Percentiles rank a stretch among this genome's conserved stretches.
Conservation (phyloP, 176 grass and related monocot genomes). For the Miscanthus lutarioriparius region DNA sequence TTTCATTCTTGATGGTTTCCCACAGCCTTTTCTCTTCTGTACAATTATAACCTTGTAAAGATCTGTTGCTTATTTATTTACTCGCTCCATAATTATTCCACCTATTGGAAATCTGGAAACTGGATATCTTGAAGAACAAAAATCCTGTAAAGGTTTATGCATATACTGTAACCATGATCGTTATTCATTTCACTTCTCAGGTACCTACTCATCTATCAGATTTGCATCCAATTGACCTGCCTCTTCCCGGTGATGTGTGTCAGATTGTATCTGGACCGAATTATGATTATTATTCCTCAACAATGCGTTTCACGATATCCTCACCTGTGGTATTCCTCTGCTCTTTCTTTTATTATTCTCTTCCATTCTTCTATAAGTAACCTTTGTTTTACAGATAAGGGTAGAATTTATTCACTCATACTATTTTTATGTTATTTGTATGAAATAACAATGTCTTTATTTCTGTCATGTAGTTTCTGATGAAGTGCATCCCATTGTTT, state of each 20-base stretch:
- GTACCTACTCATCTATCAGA: constrained; percentile 63
- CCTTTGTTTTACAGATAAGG: neutral
- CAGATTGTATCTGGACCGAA: constrained; percentile 85
- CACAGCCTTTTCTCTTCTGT: constrained; percentile 1
- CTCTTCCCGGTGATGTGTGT: constrained; percentile 86
- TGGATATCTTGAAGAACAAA: neutral
- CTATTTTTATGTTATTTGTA: neutral
- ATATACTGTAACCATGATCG: constrained; percentile 18
- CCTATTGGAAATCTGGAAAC: constrained; percentile 16
- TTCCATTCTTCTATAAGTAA: constrained; percentile 21
- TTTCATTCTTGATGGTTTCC: constrained; percentile 32
- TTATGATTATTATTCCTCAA: constrained; percentile 89
- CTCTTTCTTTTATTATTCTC: constrained; percentile 17
- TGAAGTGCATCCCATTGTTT: constrained; percentile 15
- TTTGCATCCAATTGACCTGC: constrained; percentile 61
- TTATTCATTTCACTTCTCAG: constrained; percentile 48
- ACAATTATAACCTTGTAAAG: neutral
- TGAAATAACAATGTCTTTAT: neutral
- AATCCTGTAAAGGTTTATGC: neutral
- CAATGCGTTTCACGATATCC: constrained; percentile 86
- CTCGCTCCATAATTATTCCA: neutral
- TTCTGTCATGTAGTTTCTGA: neutral
- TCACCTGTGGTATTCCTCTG: constrained; percentile 71
- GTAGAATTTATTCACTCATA: neutral
- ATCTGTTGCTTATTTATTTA: constrained; percentile 11